Conservation (phyloP, 2,329 filamentous ascomycete species). For the Cryphonectria nitschkei region DNA sequence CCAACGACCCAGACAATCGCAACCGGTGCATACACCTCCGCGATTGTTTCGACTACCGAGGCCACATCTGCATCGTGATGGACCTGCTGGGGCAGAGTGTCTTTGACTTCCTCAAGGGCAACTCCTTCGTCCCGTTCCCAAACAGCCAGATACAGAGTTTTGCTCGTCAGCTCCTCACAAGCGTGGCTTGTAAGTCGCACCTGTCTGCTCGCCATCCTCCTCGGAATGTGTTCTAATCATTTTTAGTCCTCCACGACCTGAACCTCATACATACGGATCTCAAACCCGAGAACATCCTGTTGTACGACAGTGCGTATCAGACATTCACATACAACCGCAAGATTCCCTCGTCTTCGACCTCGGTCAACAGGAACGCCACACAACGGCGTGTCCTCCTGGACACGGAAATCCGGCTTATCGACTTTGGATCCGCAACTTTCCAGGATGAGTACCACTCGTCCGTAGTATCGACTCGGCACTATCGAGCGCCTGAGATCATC, state of each 20-base stretch:
- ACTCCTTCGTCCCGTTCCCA: conserved; percentile 93
- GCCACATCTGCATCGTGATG: conserved; percentile 89
- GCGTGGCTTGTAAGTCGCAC: conserved; percentile 82
- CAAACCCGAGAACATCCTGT: conserved; percentile 72
- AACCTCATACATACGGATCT: conserved; percentile 93
- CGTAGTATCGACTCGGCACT: conserved; percentile 71
- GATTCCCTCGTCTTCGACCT: conserved; percentile 68
- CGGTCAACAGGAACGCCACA: conserved; percentile 62
- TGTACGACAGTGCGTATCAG: conserved; percentile 68
- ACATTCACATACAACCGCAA: conserved; percentile 72
- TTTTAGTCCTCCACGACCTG: conserved; percentile 85
- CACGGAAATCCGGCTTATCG: conserved; percentile 71
- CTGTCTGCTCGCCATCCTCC: neutral
- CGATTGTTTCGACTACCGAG: conserved; percentile 96
- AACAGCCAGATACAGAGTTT: conserved; percentile 99
- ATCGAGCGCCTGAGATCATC: conserved; percentile 72
- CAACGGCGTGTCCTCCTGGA: conserved; percentile 68
- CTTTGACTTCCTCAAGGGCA: conserved; percentile 96
- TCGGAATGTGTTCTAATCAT: conserved; percentile 32
- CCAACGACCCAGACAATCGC: conserved; percentile 87
- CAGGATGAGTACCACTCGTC: conserved; percentile 75
- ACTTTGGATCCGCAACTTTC: conserved; percentile 74
- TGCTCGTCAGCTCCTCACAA: conserved; percentile 94
- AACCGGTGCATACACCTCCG: conserved; percentile 96
- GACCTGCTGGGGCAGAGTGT: conserved; percentile 88